Base-by-base conservation (phyloP, 1,284 basidiomycete genomes). In the Rhodotorula sp. region DNA sequence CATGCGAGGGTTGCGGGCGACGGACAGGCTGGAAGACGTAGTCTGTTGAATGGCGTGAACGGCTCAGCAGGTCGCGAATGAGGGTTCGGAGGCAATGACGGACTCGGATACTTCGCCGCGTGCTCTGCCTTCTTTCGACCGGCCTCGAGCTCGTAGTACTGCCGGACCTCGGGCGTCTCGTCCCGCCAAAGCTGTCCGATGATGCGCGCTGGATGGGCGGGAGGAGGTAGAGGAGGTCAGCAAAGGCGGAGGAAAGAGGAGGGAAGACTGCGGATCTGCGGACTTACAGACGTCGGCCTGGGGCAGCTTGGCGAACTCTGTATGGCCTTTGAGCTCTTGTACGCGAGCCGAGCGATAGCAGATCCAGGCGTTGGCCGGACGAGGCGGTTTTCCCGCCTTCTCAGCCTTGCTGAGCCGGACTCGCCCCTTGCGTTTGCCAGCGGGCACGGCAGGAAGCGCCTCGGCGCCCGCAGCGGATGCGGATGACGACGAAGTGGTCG, bases 311-410 rank as follows among this genome's bases (percentile, higher is more conserved):
- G 59, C 25, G 46, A 63, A 68, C 25, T 65, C 41, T 0, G 50
- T 1, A 7, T 44, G 50, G 0, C 9, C 12, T 50, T 62, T 65
- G 19, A 72, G 60, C 54, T 68, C 70, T 8, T 59, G 70, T 3
- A 65, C 64, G 0, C 60, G 54, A 0, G 66, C 64, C 2, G 70
- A 65, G 13, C 70, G 53, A 27, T 72, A 72, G 50, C 66, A 68
- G 59, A 72, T 72, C 70, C 70, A 72, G 41, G 70, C 70, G 60
- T 72, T 72, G 25, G 70, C 59, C 1, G 70, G 70, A 1, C 70
- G 63, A 1, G 70, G 70, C 7, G 66, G 59, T 2, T 53, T 61
- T 14, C 4, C 45, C 4, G 19, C 42, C 60, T 46, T 61, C 45
- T n/a, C 46, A 52, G 16, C 45, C 27, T 41, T 17, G 41, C 25